Base-by-base conservation (phyloP, 2,329 filamentous ascomycete species). In the Xylariaceae sp. region DNA sequence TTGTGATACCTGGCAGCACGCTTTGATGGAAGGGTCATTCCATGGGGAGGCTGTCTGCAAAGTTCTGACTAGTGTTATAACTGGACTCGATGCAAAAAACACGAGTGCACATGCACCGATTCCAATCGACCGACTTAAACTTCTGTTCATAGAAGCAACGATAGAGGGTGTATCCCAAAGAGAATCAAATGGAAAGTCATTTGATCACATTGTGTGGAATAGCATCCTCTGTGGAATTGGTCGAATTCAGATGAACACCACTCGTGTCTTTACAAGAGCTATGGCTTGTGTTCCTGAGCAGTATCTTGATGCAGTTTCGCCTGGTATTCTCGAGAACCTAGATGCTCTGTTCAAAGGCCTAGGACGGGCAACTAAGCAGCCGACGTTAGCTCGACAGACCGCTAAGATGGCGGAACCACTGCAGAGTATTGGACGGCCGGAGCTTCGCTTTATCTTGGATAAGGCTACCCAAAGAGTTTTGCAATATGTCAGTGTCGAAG, bases 291-390 rank as follows among this genome's bases (percentile, higher is more conserved):
- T 69, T 43, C 65, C 65, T 3, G 50, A 51, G 8, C 9, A 26
- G 11, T 36, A 53, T 32, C 40, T 67, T 2, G 40, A 29, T 8
- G 29, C 46, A 2, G 41, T 63, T 42, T 52, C 56, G 18, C 16
- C 55, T 6, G 58, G 55, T 6, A 63, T 68, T 15, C n/a, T 58
- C 15, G 58, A 50, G 33, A 66, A 67, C 18, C 23, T 70, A n/a
- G 33, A 51, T 23, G 20, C 33, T 7, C 61, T 60, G 37, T 42
- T 67, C 7, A 35, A 43, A 7, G 59, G 42, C 23, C 42, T 64
- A 1, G 54, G 49, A n/a, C 35, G 18, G 37, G 42, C 15, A 15
- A 21, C 9, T 1, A 29, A 42, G 5, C 48, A 8, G 24, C 13
- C 49, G 2, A 54, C 36, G 7, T 3, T 61, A 8, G 20, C 32